Evolutionary conservation across 805 yeast species (phyloP).

Genomic region (Komagataella pastoris): DNA sequence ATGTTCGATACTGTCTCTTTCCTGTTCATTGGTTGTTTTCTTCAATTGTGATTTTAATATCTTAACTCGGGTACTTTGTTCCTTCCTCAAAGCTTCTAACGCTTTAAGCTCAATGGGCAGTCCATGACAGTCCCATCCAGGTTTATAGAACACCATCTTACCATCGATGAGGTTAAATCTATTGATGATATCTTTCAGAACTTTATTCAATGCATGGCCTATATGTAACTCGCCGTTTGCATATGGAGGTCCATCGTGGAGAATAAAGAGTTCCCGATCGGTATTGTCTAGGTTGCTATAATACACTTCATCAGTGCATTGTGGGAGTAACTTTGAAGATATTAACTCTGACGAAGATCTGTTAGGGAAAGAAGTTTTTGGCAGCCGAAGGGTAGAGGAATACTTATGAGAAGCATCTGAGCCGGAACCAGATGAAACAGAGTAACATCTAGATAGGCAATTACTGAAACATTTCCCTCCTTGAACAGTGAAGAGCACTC

Average conservation of each 20-base stretch:
- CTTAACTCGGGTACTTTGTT: conserved; percentile 15
- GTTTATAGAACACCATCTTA: conserved; percentile 53
- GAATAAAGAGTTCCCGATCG: conserved; percentile 35
- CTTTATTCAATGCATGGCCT: conserved; percentile 86
- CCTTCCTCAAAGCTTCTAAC: conserved; percentile 27
- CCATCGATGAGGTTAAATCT: conserved; percentile 57
- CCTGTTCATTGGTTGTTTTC: not conserved
- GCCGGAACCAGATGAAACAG: not conserved
- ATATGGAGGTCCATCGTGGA: conserved; percentile 98
- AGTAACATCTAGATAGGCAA: not conserved
- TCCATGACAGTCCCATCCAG: conserved; percentile 99
- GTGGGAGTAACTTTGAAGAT: conserved; percentile 29
- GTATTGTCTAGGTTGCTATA: conserved; percentile 35
- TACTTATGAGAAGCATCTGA: conserved; percentile 17
- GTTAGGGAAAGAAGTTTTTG: conserved; percentile 54
- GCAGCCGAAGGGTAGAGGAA: conserved; percentile 46
- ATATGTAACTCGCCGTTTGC: conserved; percentile 91
- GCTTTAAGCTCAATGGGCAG: conserved; percentile 91
- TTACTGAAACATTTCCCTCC: not conserved
- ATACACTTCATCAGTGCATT: conserved; percentile 49
- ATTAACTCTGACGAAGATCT: conserved; percentile 37
- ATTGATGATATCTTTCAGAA: conserved; percentile 74
- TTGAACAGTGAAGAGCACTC: not conserved
- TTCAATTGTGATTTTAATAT: conserved; percentile 13
- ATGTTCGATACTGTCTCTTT: conserved; percentile 1